Conservation (phyloP, 371 early-diverging fungal species). For the Apophysomyces elegans region DNA sequence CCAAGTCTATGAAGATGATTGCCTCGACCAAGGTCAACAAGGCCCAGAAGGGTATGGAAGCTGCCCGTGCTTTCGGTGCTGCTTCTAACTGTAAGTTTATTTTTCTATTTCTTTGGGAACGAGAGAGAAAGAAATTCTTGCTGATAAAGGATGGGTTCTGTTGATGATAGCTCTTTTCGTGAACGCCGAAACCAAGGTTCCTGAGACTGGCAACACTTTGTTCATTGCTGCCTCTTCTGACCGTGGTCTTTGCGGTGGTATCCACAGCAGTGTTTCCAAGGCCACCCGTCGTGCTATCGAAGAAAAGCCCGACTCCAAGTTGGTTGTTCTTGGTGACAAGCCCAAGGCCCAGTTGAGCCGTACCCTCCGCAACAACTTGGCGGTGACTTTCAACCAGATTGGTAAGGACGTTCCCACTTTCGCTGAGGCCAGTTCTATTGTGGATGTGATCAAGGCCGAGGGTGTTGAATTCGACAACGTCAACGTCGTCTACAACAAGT, state of each 20-base stretch:
- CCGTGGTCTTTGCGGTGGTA: constrained; percentile 99
- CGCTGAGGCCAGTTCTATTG: constrained; percentile 86
- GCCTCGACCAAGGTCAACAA: constrained; percentile 97
- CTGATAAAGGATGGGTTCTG: constrained; percentile 1
- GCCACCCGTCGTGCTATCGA: constrained; percentile 71
- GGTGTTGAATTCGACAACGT: constrained; percentile 74
- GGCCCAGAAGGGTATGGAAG: constrained; percentile 95
- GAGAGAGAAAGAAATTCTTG: neutral
- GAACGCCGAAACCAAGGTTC: constrained; percentile 75
- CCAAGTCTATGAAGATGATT: constrained; percentile 99
- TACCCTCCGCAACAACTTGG: constrained; percentile 73
- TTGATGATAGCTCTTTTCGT: constrained; percentile 54
- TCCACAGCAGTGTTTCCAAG: constrained; percentile 96
- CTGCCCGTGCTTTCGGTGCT: constrained; percentile 86
- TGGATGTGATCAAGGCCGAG: constrained; percentile 73
- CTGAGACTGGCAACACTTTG: constrained; percentile 63
- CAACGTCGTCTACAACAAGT: constrained; percentile 92
- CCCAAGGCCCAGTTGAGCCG: constrained; percentile 90
- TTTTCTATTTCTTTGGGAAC: neutral
- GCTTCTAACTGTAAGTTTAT: constrained; percentile 66
- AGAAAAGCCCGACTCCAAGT: constrained; percentile 53
- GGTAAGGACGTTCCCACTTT: constrained; percentile 91
- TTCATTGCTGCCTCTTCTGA: constrained; percentile 92
- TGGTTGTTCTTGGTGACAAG: constrained; percentile 93
- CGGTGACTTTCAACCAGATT: constrained; percentile 87